Evolutionary conservation across 768 basidiomycete species (phyloP).

Genomic region (Leccinum boreale): DNA sequence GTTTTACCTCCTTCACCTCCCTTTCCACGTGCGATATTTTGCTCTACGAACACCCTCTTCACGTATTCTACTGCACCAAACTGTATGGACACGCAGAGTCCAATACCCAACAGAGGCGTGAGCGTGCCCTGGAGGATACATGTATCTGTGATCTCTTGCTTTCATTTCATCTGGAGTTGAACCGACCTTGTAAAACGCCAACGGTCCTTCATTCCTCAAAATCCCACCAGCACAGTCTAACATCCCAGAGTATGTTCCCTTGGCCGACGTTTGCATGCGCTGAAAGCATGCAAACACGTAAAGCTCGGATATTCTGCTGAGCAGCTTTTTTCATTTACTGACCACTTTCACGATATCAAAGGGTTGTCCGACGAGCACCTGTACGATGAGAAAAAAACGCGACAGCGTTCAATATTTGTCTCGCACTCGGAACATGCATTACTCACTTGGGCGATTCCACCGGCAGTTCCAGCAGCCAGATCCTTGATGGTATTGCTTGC

Average conservation of each 20-base stretch:
- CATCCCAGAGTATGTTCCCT: constrained; percentile 87
- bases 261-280: constrained; percentile 93
- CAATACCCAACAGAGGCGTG: constrained; percentile 87
- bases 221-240: constrained; percentile 88
- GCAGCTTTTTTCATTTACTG: constrained; percentile 31
- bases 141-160: not conserved
- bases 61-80: constrained; percentile 86
- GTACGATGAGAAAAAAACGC: not conserved
- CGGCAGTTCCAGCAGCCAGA: constrained; percentile 84
- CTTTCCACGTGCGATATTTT: constrained; percentile 54
- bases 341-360: constrained; percentile 98
- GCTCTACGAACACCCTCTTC: constrained; percentile 72
- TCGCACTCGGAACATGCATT: not conserved
- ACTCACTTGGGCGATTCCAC: constrained; percentile 81
- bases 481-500: constrained; percentile 72
- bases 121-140: constrained; percentile 67
- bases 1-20: constrained; percentile 66
- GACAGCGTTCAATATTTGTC: not conserved
- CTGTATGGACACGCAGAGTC: constrained; percentile 93
- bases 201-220: constrained; percentile 84
- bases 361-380: constrained; percentile 90
- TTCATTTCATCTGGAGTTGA: not conserved
- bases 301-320: not conserved
- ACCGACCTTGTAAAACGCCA: constrained; percentile 91
- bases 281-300: constrained; percentile 30